Evolutionary conservation across 2,329 filamentous ascomycete genomes (phyloP).

Genomic region (Pseudogymnoascus verrucosus): DNA sequence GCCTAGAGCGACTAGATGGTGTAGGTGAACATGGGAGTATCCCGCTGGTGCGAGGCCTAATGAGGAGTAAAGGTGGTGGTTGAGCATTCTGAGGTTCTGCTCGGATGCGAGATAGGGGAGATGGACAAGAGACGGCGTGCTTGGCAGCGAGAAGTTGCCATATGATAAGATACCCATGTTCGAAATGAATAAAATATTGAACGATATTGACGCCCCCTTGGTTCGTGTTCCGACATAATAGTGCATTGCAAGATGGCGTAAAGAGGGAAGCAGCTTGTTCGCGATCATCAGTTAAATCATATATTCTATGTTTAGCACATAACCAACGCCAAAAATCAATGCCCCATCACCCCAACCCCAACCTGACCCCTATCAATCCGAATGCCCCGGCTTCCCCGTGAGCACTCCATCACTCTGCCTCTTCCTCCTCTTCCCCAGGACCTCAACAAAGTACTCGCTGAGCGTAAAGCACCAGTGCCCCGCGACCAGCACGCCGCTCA

Average conservation of each 20-base stretch:
- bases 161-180: constrained; percentile 6
- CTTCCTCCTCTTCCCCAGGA: constrained; percentile 36
- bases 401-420: constrained; percentile 29
- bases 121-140: not conserved
- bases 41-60: not conserved
- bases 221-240: not conserved
- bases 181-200: not conserved
- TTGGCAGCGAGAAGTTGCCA: not conserved
- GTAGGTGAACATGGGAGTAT: not conserved
- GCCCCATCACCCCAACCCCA: constrained; percentile 4
- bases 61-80: not conserved
- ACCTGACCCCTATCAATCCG: constrained; percentile 19
- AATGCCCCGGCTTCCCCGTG: constrained; percentile 24
- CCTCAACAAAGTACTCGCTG: constrained; percentile 61
- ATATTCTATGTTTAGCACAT: constrained; percentile 5
- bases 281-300: not conserved
- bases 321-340: constrained; percentile 1
- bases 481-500: constrained; percentile 84
- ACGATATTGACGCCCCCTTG: not conserved
- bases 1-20: not conserved
- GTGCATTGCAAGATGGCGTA: not conserved
- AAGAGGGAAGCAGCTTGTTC: not conserved
- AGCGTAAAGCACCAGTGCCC: constrained; percentile 90
- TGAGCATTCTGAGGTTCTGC: not conserved
- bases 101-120: not conserved